These are phyloP conservation scores for Earliella scabrosa DNA, from an alignment of 1,284 basidiomycete genomes.

Conservation along the genomic window DNA sequence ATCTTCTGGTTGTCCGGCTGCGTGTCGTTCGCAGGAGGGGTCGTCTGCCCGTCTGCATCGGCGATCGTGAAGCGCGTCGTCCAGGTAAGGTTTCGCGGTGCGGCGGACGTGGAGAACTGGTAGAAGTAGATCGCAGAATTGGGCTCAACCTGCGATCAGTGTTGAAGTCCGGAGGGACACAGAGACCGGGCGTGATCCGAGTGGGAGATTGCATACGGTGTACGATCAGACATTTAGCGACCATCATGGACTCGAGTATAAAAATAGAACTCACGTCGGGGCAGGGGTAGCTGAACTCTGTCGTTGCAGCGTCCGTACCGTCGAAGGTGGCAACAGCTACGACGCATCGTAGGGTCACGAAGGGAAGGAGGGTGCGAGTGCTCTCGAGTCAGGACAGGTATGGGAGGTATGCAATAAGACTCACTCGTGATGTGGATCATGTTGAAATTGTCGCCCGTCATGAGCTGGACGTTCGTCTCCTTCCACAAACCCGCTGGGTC, in stretches of 20 bases:
- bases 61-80: constrained; percentile 85
- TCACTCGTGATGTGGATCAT: constrained; percentile 71
- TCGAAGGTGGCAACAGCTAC: constrained; percentile 65
- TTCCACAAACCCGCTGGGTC: constrained; percentile 66
- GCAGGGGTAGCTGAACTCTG: constrained; percentile 63
- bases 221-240: not conserved
- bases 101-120: constrained; percentile 59
- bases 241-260: not conserved
- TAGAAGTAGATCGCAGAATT: constrained; percentile 82
- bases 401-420: not conserved
- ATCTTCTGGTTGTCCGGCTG: constrained; percentile 61
- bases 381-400: constrained; percentile 39
- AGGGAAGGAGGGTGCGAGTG: not conserved
- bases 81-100: constrained; percentile 57
- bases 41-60: constrained; percentile 49
- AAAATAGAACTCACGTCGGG: constrained; percentile 52
- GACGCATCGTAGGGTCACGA: not conserved
- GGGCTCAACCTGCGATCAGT: constrained; percentile 65
- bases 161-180: not conserved
- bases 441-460: constrained; percentile 74
- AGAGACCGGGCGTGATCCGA: not conserved
- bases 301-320: constrained; percentile 53
- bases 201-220: not conserved
- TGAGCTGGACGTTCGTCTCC: constrained; percentile 73
- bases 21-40: constrained; percentile 52